These are phyloP conservation scores for Calonectria crousiana DNA, from an alignment of 2,329 filamentous ascomycete species.

Conservation along the genomic window DNA sequence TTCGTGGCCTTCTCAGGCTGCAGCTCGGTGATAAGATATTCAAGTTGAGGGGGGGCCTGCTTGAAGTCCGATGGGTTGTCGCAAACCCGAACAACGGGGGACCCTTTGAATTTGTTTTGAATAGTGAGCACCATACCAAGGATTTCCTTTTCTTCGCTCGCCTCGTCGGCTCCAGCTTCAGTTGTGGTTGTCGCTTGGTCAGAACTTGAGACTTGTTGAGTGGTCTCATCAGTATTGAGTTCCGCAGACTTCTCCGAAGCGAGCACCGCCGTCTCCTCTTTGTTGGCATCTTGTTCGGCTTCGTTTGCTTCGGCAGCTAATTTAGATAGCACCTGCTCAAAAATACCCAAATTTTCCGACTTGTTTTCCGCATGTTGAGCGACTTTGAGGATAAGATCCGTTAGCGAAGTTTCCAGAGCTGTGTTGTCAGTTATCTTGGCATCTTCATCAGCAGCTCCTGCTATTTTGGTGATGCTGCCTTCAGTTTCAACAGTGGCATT, in stretches of 20 bases:
- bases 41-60: conserved; percentile 72
- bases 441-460: not conserved
- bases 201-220: not conserved
- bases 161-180: not conserved
- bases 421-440: conserved; percentile 1
- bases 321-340: conserved; percentile 64
- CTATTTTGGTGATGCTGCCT: not conserved
- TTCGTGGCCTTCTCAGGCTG: conserved; percentile 54
- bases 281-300: not conserved
- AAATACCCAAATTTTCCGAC: conserved; percentile 57
- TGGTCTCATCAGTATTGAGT: not conserved
- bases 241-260: not conserved
- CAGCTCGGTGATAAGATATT: conserved; percentile 81
- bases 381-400: conserved; percentile 65
- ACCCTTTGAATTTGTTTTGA: conserved; percentile 78
- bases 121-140: conserved; percentile 80
- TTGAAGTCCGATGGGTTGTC: not conserved
- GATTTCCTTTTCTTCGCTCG: conserved; percentile 16
- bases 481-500: not conserved
- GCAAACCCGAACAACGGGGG: conserved; percentile 71
- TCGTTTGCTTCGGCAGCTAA: conserved; percentile 51
- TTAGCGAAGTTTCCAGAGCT: conserved; percentile 47
- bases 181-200: not conserved
- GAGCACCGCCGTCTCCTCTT: not conserved
- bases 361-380: conserved; percentile 59